Base-by-base conservation (phyloP, 192 early-diverging fungal genomes). In the Coemansia sp. region DNA sequence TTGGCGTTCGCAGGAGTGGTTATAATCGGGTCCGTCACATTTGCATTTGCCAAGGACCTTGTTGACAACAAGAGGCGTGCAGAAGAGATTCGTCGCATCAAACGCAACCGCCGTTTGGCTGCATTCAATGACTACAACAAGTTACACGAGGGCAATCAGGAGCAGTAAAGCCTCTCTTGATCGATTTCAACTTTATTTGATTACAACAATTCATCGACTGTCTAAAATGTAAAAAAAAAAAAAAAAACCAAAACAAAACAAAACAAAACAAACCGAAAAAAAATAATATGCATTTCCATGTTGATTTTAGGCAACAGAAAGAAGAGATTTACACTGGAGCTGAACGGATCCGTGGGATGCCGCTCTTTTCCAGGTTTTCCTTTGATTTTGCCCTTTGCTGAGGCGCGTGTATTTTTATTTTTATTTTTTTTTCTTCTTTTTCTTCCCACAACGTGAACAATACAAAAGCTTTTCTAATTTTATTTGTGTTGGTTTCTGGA, bases 41-140 rank as follows among this genome's bases (percentile, higher is more conserved):
- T 81, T 50, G 73, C 59, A 0, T 81, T 34, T 45, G 65, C 78
- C 19, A 81, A 81, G 50, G 78, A 81, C 32, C 42, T 75, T 25
- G 78, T 81, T 22, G 62, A 67, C 63, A 81, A 75, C 57, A 73
- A 81, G 54, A 65, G 78, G 34, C 62, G 78, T 34, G 66, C 73
- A 46, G 78, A 81, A 14, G 66, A 75, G 17, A 81, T 81, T 55
- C 73, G 78, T 10, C 66, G 73, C 8, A 81, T 81, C 66, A 81
- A 81, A 61, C 69, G 70, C 11, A 73, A 81, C 19, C 66, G 78
- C 14, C 59, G 78, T 4, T 50, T 59, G 52, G 34, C 35, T 6
- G 78, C 78, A 9, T 81, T 75, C 67, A 38, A 61, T 4, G 41
- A 67, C 17, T 65, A 72, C 53, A 60, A 69, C 65, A 66, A 64